Conservation (phyloP, 495 filamentous ascomycete species). For the Talaromyces liani region DNA sequence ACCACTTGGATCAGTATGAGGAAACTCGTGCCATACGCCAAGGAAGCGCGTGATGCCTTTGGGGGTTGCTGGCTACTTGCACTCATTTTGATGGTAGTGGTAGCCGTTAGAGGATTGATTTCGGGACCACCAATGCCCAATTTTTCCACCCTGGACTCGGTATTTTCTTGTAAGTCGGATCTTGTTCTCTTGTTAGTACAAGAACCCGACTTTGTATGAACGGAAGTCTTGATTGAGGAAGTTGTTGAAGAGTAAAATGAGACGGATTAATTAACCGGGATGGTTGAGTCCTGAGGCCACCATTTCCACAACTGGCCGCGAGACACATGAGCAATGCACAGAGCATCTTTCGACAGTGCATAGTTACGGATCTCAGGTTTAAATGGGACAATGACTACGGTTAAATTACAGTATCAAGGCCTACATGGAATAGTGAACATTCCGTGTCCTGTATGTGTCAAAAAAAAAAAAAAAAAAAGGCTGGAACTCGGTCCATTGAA, state of each 20-base stretch:
- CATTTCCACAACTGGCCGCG: background rate
- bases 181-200: background rate
- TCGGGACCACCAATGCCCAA: background rate
- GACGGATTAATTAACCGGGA: background rate
- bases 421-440: background rate
- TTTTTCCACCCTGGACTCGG: background rate
- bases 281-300: background rate
- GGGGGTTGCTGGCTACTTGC: background rate
- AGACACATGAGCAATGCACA: background rate
- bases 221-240: background rate
- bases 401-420: background rate
- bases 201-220: background rate
- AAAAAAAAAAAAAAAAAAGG: background rate
- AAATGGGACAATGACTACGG: background rate
- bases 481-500: background rate
- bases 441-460: background rate
- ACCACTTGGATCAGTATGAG: conserved; percentile 79
- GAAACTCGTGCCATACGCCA: conserved; percentile 67
- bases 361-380: background rate
- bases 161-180: background rate
- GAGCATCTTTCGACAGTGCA: background rate
- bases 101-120: background rate
- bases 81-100: background rate
- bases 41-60: conserved; percentile 25
- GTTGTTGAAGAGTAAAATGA: background rate